Conservation (phyloP, 805 yeast species). For the Cyberlindnera saturnus region DNA sequence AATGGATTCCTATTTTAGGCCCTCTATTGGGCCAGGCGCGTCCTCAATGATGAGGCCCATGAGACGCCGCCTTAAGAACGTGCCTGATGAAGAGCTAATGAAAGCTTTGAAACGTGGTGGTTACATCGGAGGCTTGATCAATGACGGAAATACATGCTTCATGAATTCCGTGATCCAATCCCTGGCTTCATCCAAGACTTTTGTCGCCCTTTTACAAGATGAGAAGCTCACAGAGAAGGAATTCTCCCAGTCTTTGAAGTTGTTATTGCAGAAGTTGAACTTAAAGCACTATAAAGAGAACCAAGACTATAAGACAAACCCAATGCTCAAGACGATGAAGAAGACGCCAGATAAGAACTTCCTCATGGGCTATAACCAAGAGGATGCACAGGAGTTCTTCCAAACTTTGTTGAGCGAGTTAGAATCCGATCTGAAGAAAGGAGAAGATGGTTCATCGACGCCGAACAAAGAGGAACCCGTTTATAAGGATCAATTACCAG, state of each 20-base stretch:
- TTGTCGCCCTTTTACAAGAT: conserved; percentile 49
- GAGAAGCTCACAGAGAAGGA: conserved; percentile 20
- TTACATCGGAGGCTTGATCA: conserved; percentile 75
- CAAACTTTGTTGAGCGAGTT: conserved; percentile 67
- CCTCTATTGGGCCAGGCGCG: not conserved
- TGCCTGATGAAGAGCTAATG: conserved; percentile 14
- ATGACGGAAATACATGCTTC: conserved; percentile 92
- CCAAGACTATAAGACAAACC: conserved; percentile 57
- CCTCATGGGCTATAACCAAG: conserved; percentile 83
- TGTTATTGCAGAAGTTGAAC: conserved; percentile 54
- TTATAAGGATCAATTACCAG: conserved; percentile 25
- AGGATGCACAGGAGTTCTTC: conserved; percentile 95
- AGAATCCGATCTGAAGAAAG: conserved; percentile 46
- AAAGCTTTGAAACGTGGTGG: conserved; percentile 60
- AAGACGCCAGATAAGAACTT: conserved; percentile 75
- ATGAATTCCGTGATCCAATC: conserved; percentile 89
- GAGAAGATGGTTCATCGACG: not conserved
- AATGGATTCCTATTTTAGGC: not conserved
- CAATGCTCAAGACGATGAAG: conserved; percentile 59
- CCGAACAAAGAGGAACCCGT: conserved; percentile 20
- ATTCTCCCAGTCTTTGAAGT: conserved; percentile 28
- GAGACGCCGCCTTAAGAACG: conserved; percentile 6
- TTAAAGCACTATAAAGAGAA: conserved; percentile 42
- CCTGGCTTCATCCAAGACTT: conserved; percentile 64
- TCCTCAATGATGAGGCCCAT: not conserved